Conservation (phyloP, 352 stramenopile species). For the Phytopythium boreale region DNA sequence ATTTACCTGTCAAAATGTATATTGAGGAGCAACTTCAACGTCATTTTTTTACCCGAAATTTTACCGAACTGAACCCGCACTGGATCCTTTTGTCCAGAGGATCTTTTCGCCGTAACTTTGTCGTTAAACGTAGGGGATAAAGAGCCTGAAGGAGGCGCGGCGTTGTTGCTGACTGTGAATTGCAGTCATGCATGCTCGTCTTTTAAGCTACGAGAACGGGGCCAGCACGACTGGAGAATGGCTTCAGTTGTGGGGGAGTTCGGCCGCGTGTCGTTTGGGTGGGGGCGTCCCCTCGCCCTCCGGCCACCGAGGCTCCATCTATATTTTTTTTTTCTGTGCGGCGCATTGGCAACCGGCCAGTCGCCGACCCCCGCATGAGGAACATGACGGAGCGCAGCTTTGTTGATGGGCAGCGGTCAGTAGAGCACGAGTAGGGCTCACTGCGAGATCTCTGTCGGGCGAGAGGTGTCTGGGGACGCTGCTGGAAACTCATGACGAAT, state of each 20-base stretch:
- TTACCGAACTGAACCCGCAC: background rate
- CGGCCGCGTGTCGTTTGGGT: background rate
- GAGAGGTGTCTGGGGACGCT: background rate
- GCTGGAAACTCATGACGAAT: background rate
- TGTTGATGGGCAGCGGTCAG: background rate
- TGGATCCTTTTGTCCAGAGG: background rate
- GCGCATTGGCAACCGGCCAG: background rate
- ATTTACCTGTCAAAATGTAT: background rate
- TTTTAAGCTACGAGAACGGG: no score
- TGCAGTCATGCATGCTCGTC: background rate
- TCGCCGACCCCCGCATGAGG: no score
- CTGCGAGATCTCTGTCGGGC: background rate
- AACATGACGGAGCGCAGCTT: no score
- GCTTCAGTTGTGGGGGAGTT: background rate
- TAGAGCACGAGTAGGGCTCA: background rate
- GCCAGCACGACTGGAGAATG: background rate
- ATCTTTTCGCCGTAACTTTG: background rate
- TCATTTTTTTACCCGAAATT: background rate
- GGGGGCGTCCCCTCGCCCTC: no score
- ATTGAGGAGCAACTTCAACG: background rate
- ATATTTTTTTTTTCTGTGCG: no score
- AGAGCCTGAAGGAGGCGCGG: no score
- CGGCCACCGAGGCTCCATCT: no score
- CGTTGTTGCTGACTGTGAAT: background rate
- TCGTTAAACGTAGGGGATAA: background rate